These are phyloP conservation scores for Saccharum spontaneum DNA, from an alignment of 176 grass and related monocot genomes.

Conservation along the genomic window DNA sequence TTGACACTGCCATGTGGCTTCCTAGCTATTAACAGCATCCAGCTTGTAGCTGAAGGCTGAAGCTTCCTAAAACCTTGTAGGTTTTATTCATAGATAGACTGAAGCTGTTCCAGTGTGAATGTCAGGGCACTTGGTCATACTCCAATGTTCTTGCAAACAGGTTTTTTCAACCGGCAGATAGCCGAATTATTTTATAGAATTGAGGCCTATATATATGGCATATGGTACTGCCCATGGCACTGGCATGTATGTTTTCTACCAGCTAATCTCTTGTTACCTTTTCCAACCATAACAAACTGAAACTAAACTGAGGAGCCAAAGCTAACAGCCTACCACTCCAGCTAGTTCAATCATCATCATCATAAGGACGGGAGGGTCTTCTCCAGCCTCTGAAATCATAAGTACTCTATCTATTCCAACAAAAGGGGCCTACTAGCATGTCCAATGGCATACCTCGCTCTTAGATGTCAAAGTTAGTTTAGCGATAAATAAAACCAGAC, in stretches of 20 bases:
- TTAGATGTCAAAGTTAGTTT: neutral
- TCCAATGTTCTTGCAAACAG: too few species aligned
- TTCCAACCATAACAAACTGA: conserved; percentile 19
- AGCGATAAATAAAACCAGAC: neutral
- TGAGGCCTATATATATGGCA: too few species aligned
- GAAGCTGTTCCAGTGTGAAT: neutral
- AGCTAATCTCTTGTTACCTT: neutral
- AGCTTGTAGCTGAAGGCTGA: conserved; percentile 16
- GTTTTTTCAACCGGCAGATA: too few species aligned
- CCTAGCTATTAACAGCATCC: neutral
- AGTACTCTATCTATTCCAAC: conserved; percentile 9
- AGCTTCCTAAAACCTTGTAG: neutral
- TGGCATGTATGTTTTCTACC: neutral
- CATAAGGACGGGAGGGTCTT: neutral
- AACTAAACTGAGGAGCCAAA: conserved; percentile 1
- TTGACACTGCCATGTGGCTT: neutral
- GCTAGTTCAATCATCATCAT: conserved; percentile 14
- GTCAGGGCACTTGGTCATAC: too few species aligned
- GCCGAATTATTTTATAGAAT: too few species aligned
- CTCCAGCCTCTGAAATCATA: conserved; percentile 17
- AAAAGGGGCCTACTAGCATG: neutral
- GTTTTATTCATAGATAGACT: neutral
- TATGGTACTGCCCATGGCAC: neutral
- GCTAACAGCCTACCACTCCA: neutral
- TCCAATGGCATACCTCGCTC: neutral